Evolutionary conservation across 2,329 filamentous ascomycete genomes (phyloP).

Genomic region (Aspergillus fumigatus): DNA sequence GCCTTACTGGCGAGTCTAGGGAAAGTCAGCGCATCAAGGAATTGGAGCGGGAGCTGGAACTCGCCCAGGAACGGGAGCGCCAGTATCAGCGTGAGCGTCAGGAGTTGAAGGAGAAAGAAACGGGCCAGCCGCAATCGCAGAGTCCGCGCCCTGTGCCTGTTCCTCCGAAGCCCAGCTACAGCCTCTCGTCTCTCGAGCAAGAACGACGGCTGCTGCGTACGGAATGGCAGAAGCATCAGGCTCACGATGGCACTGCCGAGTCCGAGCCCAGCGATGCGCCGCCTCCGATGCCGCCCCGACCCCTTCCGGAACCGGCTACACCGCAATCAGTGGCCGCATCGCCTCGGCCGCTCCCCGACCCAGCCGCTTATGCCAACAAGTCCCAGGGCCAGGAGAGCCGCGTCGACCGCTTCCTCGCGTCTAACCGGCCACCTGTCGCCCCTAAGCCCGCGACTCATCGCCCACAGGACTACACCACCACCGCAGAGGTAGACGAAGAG

Average conservation of each 20-base stretch:
- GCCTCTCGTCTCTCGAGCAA: conserved; percentile 56
- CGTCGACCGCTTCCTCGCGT: conserved; percentile 53
- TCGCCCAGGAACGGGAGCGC: conserved; percentile 62
- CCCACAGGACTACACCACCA: conserved; percentile 46
- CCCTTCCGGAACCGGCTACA: conserved; percentile 22
- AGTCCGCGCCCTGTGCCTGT: conserved; percentile 30
- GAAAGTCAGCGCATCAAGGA: conserved; percentile 70
- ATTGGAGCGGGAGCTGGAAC: conserved; percentile 68
- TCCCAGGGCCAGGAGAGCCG: conserved; percentile 36
- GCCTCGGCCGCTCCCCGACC: conserved; percentile 46
- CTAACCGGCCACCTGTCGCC: conserved; percentile 48
- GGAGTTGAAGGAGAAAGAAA: conserved; percentile 36
- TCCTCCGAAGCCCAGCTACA: conserved; percentile 43
- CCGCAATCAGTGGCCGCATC: conserved; percentile 14
- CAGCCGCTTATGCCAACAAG: conserved; percentile 33
- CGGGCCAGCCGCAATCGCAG: conserved; percentile 19
- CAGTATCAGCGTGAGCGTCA: conserved; percentile 60
- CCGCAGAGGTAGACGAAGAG: conserved; percentile 53
- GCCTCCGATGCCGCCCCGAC: conserved; percentile 25
- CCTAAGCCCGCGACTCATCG: conserved; percentile 36
- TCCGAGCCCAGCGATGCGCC: conserved; percentile 3
- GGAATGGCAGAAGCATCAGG: conserved; percentile 49
- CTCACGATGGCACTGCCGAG: conserved; percentile 13
- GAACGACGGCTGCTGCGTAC: conserved; percentile 57
- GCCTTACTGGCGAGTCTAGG: conserved; percentile 52